Percentiles rank a stretch among this genome's conserved stretches.
Evolutionary conservation across 2,329 filamentous ascomycete species (phyloP).

Genomic region (Nothomitra cinnamomea): DNA sequence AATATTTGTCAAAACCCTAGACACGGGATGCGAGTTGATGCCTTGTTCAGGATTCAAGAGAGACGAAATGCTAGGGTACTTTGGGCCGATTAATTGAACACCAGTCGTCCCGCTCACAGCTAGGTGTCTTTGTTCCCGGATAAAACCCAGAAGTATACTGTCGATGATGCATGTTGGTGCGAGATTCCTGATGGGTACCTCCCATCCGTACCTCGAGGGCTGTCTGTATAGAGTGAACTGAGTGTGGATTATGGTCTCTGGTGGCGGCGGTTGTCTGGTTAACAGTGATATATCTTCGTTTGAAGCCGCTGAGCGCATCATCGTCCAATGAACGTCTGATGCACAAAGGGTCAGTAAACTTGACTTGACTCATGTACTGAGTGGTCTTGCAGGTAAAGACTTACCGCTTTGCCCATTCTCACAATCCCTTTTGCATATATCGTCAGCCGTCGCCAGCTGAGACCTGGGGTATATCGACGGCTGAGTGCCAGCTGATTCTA

Average conservation of each 20-base stretch:
- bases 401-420: neutral
- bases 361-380: neutral
- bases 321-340: neutral
- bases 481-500: neutral
- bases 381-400: neutral
- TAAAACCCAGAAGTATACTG: slow-evolving; percentile 61
- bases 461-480: neutral
- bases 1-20: slow-evolving; percentile 73
- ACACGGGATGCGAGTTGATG: slow-evolving; percentile 54
- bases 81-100: slow-evolving; percentile 45
- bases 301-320: neutral
- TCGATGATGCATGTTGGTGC: slow-evolving; percentile 62
- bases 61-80: slow-evolving; percentile 64
- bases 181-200: slow-evolving; percentile 29
- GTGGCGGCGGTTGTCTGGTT: neutral
- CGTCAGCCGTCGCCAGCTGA: neutral
- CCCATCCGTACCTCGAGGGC: neutral
- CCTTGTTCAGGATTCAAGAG: slow-evolving; percentile 54
- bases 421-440: neutral
- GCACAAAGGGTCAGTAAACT: neutral
- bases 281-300: neutral
- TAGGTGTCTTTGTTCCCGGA: slow-evolving; percentile 49
- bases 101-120: slow-evolving; percentile 42
- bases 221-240: neutral
- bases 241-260: neutral